phyloP scores from a whole-genome alignment of 139 green algal species.

The Bryopsis sp. region DNA sequence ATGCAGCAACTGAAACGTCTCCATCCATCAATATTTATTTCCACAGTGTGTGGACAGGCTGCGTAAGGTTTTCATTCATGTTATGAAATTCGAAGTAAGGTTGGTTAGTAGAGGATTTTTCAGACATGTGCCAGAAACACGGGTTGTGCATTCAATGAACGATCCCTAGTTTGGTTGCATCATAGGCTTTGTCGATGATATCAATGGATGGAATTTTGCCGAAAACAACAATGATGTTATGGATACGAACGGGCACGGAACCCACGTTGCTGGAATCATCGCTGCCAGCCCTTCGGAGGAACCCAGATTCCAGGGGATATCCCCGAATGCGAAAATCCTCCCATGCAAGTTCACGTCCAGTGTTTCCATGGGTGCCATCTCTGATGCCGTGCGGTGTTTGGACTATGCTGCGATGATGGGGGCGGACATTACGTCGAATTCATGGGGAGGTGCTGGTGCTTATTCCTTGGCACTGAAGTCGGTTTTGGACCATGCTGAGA shows the following conservation, averaged over 20 bases:
- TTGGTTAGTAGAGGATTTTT: no score
- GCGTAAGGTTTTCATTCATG: no score
- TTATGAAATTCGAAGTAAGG: no score
- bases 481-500: neutral
- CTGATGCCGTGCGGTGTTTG: conserved; percentile 13
- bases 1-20: no score
- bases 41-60: no score
- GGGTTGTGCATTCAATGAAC: no score
- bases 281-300: neutral
- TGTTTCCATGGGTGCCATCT: neutral
- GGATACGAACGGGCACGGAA: conserved; percentile 28
- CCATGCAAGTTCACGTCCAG: conserved; percentile 9
- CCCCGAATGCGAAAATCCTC: conserved; percentile 7
- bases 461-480: conserved; percentile 14
- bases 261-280: conserved; percentile 31
- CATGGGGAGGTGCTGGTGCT: conserved; percentile 6
- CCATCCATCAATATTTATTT: no score
- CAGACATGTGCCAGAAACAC: no score
- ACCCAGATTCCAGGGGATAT: neutral
- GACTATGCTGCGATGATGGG: conserved; percentile 16
- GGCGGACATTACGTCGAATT: conserved; percentile 18
- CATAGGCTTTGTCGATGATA: conserved; percentile 19
- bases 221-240: conserved; percentile 18
- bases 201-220: conserved; percentile 17
- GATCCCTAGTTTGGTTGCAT: neutral